Base-by-base conservation (phyloP, 2,329 filamentous ascomycete genomes). In the Claviceps paspali region DNA sequence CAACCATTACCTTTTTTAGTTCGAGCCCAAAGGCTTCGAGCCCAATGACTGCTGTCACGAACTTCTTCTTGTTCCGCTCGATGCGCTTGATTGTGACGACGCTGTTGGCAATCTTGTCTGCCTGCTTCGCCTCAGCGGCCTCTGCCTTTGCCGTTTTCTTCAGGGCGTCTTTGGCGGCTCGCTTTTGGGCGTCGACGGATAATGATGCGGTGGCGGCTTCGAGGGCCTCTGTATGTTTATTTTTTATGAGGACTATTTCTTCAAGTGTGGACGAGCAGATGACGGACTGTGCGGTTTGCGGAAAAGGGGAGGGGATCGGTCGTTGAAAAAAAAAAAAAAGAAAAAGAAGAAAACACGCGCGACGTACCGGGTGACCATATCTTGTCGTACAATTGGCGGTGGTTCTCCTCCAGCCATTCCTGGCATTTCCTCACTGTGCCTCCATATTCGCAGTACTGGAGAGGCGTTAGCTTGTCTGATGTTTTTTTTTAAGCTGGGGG, bases 61-160 rank as follows among this genome's bases (percentile, higher is more conserved):
- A 92, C 65, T 98, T 98, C 53, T 91, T 77, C 71, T 98, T 98
- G 63, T 94, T 96, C 45, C 91, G 78, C 68, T 96, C 91, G 50
- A 98, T 91, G 19, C 91, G 83, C 72, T 95, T 95, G 64, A 98
- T 94, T 40, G 76, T 78, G 38, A 98, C 66, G 53, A 86, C 81
- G 46, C 81, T 83, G 42, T 81, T 76, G 27, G 85, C 84, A 48
- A 88, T 81, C 53, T 81, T 79, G 55, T 87, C 84, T 18, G 78
- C 79, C 45, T 87, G 79, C 55, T 86, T 85, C 44, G 79, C 75
- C 61, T 94, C 88, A 15, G 77, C 79, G 19, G 86, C 79, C 46
- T 86, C 84, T 36, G 91, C 91, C 65, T 94, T 95, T 40, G 86
- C 84, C 27, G 88, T 82, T 64, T 98, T 96, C 70, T 96, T 98